phyloP scores from a whole-genome alignment of 345 rosid genomes.

The Trapa bicornis region DNA sequence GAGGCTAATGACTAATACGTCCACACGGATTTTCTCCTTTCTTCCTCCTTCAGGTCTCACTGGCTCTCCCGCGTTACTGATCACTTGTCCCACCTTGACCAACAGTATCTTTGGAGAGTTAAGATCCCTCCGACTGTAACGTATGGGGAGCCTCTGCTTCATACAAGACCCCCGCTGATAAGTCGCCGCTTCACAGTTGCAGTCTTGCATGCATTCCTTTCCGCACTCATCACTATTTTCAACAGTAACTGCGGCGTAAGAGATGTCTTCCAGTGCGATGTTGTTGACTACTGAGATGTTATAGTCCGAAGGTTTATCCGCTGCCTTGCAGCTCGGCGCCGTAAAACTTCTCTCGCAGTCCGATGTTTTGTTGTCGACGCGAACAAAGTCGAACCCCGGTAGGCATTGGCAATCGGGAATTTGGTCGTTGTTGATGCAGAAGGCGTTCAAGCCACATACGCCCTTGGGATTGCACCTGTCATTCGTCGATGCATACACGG shows the following conservation, averaged over 20 bases:
- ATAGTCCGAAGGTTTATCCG: not conserved
- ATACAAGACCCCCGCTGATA: constrained; percentile 1
- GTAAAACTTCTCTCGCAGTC: constrained; percentile 10
- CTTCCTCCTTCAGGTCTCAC: no score
- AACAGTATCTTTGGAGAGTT: no score
- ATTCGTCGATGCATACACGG: not conserved
- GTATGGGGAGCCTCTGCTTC: constrained; percentile 2
- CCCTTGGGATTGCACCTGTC: constrained; percentile 13
- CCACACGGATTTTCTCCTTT: no score
- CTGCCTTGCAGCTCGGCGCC: not conserved
- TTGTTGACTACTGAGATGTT: not conserved
- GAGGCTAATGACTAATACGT: no score
- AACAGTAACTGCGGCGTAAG: not conserved
- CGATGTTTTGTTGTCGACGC: constrained; percentile 4
- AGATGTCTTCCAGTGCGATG: constrained; percentile 3
- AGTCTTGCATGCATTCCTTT: constrained; percentile 10
- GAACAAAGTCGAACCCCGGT: constrained; percentile 13
- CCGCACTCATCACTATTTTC: not conserved
- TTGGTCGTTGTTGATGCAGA: constrained; percentile 5
- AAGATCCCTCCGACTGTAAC: no score
- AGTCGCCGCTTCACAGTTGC: constrained; percentile 13
- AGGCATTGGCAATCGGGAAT: constrained; percentile 10
- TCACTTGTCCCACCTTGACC: not conserved
- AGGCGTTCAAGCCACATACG: constrained; percentile 17
- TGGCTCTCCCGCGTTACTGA: no score